Base-by-base conservation (phyloP, 164 flowering plant species). In the Umbellularia californica region DNA sequence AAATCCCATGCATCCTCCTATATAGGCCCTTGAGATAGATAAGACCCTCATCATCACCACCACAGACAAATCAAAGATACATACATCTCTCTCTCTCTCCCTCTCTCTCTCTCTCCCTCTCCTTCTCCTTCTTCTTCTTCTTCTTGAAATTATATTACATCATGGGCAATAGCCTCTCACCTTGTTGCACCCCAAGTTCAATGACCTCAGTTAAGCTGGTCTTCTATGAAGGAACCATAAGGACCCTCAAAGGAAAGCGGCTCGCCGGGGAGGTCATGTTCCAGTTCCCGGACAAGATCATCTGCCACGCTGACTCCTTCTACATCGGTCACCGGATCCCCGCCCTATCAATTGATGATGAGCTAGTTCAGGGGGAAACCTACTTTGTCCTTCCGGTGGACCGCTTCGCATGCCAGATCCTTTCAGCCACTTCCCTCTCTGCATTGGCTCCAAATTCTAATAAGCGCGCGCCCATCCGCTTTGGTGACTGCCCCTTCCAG, bases 251-350 rank as follows among this genome's bases (percentile, higher is more conserved):
- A 19, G 90, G 90, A 1, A 82, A 79, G 23, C 65, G 74, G 58
- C 70, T 89, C 14, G 98, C 97, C 60, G 97, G 97, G 41, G 97
- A 95, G 73, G 78, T 95, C 83, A 90, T 95, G 97, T 87, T 90
- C 74, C 85, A 92, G 80, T 90, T 77, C 55, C 98, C 98, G 0
- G 90, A 92, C 71, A 79, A 35, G 28, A 82, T 95, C 77, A 86
- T 95, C 5, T 91, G 95, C 85, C 90, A 87, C 79, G 94, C 90
- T n/a, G 90, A 89, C 60, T 89, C 95, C 1, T 93, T 94, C 90
- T 93, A 83, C 87, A 84, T 94, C 33, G 97, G 97, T 50, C 92
- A 81, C 1, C 88, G 86, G 0, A 66, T 92, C 58, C 98, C 97
- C 0, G 64, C 92, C 10, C 82, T 94, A 14, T 75, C 83, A 28